A percentile compares a stretch with the other conserved stretches of the same genome.
Evolutionary conservation across 306 rosid species (phyloP).

Genomic region (Carpinus viminea): DNA sequence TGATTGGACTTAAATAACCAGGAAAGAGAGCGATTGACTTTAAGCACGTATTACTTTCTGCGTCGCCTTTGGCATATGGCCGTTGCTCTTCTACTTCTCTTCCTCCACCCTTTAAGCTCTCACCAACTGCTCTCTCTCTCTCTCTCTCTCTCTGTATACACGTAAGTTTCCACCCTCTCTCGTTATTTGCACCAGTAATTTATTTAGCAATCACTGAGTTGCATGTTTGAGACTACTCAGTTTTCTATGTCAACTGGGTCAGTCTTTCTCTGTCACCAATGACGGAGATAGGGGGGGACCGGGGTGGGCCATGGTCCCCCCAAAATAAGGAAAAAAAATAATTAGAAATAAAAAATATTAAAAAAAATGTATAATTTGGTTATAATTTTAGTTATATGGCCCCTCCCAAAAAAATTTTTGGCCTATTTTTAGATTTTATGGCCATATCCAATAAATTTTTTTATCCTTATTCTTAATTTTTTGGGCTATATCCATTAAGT

Average conservation of each 20-base stretch:
- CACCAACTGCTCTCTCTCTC: constrained; percentile 1
- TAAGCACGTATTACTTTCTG: constrained; percentile 23
- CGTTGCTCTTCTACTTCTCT: constrained; percentile 11
- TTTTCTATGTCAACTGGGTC: not conserved
- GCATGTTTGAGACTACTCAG: not conserved
- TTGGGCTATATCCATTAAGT: too few species aligned
- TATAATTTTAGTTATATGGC: too few species aligned
- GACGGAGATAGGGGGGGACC: too few species aligned
- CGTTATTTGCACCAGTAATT: not conserved
- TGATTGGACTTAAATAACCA: constrained; percentile 17
- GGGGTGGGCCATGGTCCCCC: too few species aligned
- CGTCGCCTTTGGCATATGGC: not conserved
- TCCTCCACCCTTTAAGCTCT: not conserved
- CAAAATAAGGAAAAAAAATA: too few species aligned
- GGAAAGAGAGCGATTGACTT: constrained; percentile 39
- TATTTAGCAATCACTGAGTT: not conserved
- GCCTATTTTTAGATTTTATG: too few species aligned
- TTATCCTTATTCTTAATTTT: too few species aligned
- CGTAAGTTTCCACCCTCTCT: constrained; percentile 18
- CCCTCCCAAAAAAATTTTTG: too few species aligned
- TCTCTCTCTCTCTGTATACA: constrained; percentile 19
- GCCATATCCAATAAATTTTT: too few species aligned
- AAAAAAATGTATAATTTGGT: too few species aligned
- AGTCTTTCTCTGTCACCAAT: not conserved
- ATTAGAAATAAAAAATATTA: too few species aligned